Conservation (phyloP, 164 flowering plant species). For the Annona squamosa region DNA sequence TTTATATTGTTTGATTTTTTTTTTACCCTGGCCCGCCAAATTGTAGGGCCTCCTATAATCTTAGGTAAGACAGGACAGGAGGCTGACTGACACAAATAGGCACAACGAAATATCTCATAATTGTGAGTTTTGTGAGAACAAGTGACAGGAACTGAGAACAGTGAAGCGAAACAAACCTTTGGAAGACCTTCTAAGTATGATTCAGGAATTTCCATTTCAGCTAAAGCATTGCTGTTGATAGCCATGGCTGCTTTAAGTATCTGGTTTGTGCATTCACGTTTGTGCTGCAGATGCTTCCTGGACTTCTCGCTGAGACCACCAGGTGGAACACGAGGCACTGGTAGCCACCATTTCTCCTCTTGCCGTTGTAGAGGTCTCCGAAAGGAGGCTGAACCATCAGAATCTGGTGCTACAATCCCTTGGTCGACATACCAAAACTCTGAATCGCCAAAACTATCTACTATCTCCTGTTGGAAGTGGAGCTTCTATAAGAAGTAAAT, state of each 20-base stretch:
- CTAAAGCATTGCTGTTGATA: conserved; percentile 64
- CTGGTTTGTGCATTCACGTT: conserved; percentile 82
- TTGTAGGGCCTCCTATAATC: not conserved
- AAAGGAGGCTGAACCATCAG: conserved; percentile 63
- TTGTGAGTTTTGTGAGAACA: not conserved
- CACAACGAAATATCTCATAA: not conserved
- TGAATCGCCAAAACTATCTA: conserved; percentile 61
- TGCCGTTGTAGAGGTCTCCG: conserved; percentile 63
- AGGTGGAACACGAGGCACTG: conserved; percentile 78
- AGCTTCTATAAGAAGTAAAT: not conserved
- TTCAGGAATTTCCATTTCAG: conserved; percentile 95
- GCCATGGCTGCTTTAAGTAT: conserved; percentile 91
- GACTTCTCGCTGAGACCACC: conserved; percentile 63
- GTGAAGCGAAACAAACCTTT: conserved; percentile 42
- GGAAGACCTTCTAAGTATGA: conserved; percentile 83
- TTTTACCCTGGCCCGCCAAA: too few relatives aligned
- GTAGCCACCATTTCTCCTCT: conserved; percentile 99
- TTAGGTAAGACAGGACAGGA: not conserved
- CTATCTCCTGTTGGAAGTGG: conserved; percentile 51
- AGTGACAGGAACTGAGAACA: too few relatives aligned
- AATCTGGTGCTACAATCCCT: conserved; percentile 61
- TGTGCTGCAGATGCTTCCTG: conserved; percentile 62
- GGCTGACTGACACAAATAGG: not conserved
- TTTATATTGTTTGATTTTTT: too few relatives aligned
- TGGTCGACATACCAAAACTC: conserved; percentile 99